Evolutionary conservation across 208 protist species (phyloP), one percentile per base, ranked within the genome.

Genomic region (Sergeia podlipaevii): DNA sequence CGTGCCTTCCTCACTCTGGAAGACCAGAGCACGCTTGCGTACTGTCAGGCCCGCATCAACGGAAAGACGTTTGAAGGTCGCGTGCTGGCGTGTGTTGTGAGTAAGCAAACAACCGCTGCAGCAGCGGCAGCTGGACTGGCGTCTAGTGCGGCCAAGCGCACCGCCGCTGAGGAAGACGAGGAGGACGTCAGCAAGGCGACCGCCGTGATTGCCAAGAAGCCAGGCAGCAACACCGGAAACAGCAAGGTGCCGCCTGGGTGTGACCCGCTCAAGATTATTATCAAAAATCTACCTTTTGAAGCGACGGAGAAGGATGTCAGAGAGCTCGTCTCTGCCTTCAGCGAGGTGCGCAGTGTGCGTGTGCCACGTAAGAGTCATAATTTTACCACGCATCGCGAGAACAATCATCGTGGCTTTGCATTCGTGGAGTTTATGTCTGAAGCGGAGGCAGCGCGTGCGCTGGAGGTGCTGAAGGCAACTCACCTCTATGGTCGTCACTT

Each of bases 281-380:
- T 99, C 28, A 97, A 97, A 70, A 99, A 99, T 73, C 66, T 99
- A 8, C 92, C 98, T 2, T 99, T 99, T 72, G 97, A 99, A 74
- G 97, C 97, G 13, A 98, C 82, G 5, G 70, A 85, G 43, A 80
- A 91, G 33, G 98, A 99, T 66, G 48, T 99, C n/a, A 66, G 83
- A 2, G 83, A 98, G 34, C 77, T 99, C 4, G 99, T 99, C 55
- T 70, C 77, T n/a, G 80, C 90, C 13, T 98, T 97, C 69, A 97
- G 87, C 47, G 80, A 99, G 71, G 48, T 99, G n/a, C 93, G 97
- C 53, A 89, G 70, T 8, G 80, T 99, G 41, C 87, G 97, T 28
- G n/a, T 99, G 41, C 98, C 98, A 20, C 91, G 89, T 45, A 99
- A 99, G 74, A 67, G 74, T 13, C 66, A 95, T 62, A 70, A 75